A percentile compares a stretch with the other conserved stretches of the same genome.
Evolutionary conservation across 179 eudicot species (phyloP).

Genomic region (Gypsophila paniculata): DNA sequence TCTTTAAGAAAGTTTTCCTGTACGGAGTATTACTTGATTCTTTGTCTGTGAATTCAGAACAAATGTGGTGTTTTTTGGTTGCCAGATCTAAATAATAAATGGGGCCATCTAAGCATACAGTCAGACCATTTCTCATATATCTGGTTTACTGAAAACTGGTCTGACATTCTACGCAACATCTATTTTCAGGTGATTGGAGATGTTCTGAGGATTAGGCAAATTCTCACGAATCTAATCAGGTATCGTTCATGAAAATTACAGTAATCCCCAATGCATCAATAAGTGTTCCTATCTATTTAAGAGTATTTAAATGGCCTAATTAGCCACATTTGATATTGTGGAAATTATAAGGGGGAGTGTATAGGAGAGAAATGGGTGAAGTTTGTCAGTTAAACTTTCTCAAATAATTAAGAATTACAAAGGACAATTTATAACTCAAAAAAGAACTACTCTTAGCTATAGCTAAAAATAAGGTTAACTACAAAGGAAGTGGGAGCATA

Average conservation of each 20-base stretch:
- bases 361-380: too few relatives aligned
- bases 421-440: too few relatives aligned
- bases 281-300: background rate
- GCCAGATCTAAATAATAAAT: too few relatives aligned
- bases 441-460: too few relatives aligned
- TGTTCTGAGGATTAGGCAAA: slow-evolving; percentile 88
- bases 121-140: background rate
- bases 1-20: background rate
- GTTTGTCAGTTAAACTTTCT: too few relatives aligned
- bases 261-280: background rate
- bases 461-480: too few relatives aligned
- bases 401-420: too few relatives aligned
- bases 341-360: too few relatives aligned
- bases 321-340: background rate
- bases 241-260: slow-evolving; percentile 18
- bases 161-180: slow-evolving; percentile 7
- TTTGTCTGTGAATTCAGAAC: background rate
- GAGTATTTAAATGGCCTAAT: background rate
- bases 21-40: background rate
- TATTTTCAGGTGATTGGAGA: slow-evolving; percentile 84
- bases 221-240: slow-evolving; percentile 93
- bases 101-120: background rate
- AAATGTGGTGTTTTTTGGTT: background rate
- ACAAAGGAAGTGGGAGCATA: too few relatives aligned
- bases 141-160: slow-evolving; percentile 8